Percentiles rank a stretch among this genome's conserved stretches.
Conservation (phyloP, 768 basidiomycete species). For the Lactifluus rugatus region DNA sequence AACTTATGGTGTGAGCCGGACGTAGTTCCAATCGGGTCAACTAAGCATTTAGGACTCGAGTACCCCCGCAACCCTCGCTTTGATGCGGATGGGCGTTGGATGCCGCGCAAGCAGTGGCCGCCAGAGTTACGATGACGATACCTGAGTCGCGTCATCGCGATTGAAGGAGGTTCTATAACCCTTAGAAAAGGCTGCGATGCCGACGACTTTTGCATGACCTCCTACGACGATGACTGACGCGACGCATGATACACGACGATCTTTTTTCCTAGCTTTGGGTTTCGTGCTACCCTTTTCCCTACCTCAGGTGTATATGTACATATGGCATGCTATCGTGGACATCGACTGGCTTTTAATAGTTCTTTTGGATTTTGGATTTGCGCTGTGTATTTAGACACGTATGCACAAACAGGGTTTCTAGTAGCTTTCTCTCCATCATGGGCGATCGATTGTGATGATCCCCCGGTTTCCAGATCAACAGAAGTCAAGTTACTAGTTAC, state of each 20-base stretch:
- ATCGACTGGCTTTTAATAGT: not conserved
- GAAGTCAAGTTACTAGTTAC: too few relatives aligned
- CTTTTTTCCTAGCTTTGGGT: too few relatives aligned
- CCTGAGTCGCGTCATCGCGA: not conserved
- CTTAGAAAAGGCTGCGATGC: not conserved
- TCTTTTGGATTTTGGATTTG: too few relatives aligned
- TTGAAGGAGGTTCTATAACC: not conserved
- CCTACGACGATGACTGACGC: not conserved
- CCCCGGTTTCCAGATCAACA: too few relatives aligned
- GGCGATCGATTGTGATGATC: too few relatives aligned
- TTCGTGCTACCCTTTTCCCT: not conserved
- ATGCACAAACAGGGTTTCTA: too few relatives aligned
- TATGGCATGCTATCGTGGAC: not conserved
- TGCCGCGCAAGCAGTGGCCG: conserved; percentile 63
- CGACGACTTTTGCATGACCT: not conserved
- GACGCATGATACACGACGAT: not conserved
- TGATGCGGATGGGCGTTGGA: conserved; percentile 57
- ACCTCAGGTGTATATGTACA: not conserved
- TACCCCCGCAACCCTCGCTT: conserved; percentile 69
- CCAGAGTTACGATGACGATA: conserved; percentile 39
- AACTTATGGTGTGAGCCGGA: not conserved
- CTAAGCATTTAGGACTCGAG: conserved; percentile 46
- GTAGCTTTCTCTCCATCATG: too few relatives aligned
- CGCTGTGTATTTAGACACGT: too few relatives aligned
- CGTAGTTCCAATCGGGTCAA: conserved; percentile 42